Conservation (phyloP, 306 rosid genomes). For the Argentina anserina region DNA sequence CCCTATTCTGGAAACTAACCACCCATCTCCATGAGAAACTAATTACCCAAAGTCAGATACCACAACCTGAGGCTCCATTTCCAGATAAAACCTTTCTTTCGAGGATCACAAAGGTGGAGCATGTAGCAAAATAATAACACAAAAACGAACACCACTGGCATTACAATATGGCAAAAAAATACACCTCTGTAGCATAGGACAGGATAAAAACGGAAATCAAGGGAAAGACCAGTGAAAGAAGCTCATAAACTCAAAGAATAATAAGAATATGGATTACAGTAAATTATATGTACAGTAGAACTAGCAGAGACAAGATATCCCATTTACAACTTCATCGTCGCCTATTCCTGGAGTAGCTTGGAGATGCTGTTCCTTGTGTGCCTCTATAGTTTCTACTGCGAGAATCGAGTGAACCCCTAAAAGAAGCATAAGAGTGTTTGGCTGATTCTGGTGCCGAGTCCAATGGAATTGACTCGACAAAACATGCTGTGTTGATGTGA, state of each 20-base stretch:
- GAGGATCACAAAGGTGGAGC: not conserved
- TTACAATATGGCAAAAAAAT: not conserved
- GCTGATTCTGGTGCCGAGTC: conserved; percentile 72
- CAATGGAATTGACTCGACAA: conserved; percentile 69
- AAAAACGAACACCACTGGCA: not conserved
- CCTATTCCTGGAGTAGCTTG: conserved; percentile 63
- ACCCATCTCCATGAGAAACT: too few species aligned
- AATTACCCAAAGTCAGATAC: not conserved
- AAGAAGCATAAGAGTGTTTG: conserved; percentile 64
- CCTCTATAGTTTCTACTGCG: conserved; percentile 55
- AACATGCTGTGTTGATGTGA: conserved; percentile 93
- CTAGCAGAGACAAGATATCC: not conserved
- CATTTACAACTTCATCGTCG: conserved; percentile 39
- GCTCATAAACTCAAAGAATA: not conserved
- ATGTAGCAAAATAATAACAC: not conserved
- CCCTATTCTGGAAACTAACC: too few species aligned
- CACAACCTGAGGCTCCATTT: not conserved
- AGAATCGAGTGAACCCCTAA: conserved; percentile 60
- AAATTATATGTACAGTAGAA: not conserved
- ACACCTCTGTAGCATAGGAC: not conserved
- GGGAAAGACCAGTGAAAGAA: not conserved
- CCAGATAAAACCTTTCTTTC: not conserved
- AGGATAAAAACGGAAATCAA: not conserved
- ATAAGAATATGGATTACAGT: conserved; percentile 3
- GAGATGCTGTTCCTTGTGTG: conserved; percentile 50